Evolutionary conservation across 176 grass and related monocot genomes (phyloP), one percentile per base, ranked within the genome.

Genomic region (Chloris gayana): DNA sequence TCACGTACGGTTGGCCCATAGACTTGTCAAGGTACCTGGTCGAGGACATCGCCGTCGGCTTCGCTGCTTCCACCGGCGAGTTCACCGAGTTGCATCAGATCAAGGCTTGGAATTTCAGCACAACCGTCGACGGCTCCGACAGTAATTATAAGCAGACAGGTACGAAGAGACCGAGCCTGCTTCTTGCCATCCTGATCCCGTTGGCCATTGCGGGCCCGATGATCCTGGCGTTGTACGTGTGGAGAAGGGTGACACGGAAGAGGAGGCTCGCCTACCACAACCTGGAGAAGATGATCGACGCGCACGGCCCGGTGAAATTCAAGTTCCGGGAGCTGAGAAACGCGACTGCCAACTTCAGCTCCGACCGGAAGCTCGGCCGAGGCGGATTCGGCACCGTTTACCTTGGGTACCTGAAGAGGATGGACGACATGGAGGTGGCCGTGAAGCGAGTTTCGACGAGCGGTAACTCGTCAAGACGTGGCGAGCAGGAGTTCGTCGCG

Each of bases 311-410:
- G 2, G 19, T 88, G 6, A 82, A 38, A n/a, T 91, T 87, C 5
- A 69, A 63, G 82, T 74, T 88, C n/a, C 64, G 78, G 60, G 81
- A 91, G 77, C 82, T 91, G 14, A 88, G 69, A 67, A 50, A 10
- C 2, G 89, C 77, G 0, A 88, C 89, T 0, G 66, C 44, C 14
- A 60, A 88, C 73, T 91, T 88, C 65, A 72, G 83, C 24, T 44
- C 73, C 0, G 56, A 26, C 5, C 46, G 89, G 5, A 84, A 85
- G 72, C 82, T 91, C 19, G 89, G 82, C 6, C 27, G 54, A 56
- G 85, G 89, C 12, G 81, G 89, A 9, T 91, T 73, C 49, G 85
- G 89, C 30, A 85, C 89, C 10, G 89, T 88, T 8, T 91, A 91
- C 67, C 78, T 70, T 19, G 85, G 89, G 7, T 77, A 69, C 13